These are phyloP conservation scores for Eucalyptus guilfoylei DNA, from an alignment of 345 rosid genomes.

Conservation along the genomic window DNA sequence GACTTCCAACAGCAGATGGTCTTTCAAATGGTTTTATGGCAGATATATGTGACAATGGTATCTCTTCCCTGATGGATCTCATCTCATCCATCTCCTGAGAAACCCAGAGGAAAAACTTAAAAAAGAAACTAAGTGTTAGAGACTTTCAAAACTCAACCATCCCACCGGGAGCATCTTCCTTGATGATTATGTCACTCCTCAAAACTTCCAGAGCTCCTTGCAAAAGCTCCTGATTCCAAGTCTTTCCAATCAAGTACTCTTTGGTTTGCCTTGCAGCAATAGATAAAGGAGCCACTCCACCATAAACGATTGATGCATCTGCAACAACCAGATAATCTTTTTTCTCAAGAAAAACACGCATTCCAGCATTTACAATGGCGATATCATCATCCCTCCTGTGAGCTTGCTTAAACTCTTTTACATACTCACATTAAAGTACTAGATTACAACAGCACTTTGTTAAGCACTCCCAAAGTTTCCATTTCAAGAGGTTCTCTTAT, in stretches of 20 bases:
- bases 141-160: conserved; percentile 94
- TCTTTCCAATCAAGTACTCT: conserved; percentile 57
- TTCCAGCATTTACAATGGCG: conserved; percentile 93
- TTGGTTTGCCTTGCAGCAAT: conserved; percentile 45
- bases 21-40: no score
- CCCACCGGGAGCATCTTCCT: conserved; percentile 91
- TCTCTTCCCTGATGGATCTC: no score
- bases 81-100: no score
- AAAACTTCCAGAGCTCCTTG: conserved; percentile 49
- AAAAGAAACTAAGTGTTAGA: conserved; percentile 78
- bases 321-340: conserved; percentile 37
- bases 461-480: no score
- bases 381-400: conserved; percentile 95
- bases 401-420: conserved; percentile 95
- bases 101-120: no score
- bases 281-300: conserved; percentile 86
- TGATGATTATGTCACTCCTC: conserved; percentile 45
- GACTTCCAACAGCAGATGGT: no score
- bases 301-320: conserved; percentile 67
- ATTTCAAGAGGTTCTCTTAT: no score
- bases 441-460: no score
- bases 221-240: conserved; percentile 50
- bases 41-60: no score
- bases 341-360: conserved; percentile 67
- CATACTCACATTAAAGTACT: conserved; percentile 25